Evolutionary conservation across 805 yeast genomes (phyloP), one percentile per base, ranked within the genome.

Genomic region (Candida stauntonica): DNA sequence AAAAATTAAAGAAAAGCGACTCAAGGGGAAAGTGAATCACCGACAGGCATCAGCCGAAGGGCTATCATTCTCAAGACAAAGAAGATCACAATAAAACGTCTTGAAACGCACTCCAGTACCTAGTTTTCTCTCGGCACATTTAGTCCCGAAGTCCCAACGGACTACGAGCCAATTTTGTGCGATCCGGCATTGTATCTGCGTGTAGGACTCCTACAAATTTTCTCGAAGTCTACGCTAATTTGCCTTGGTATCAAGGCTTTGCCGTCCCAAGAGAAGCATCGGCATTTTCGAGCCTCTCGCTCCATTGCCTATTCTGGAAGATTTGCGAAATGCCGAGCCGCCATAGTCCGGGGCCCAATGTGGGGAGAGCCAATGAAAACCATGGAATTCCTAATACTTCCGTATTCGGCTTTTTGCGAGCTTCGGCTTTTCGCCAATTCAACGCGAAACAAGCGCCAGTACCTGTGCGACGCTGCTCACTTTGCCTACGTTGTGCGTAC

Each of bases 331-430:
- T n/a, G n/a, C n/a, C n/a, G n/a, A n/a, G n/a, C 36, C 30, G 17
- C 18, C 17, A 12, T n/a, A 7, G 30, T 4, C 29, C 28, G 14
- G 16, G 35, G 24, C 15, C 7, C 6, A 31, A 11, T 26, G 39
- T 35, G 42, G 45, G 45, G 42, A 33, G 19, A 17, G 45, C 45
- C 45, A 41, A 41, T 41, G 19, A 18, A 7, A 7, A 17, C 8
- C 13, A 29, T 13, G 38, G 45, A 35, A 41, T 41, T 34, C 23
- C 34, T 36, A 38, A 38, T 34, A 23, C 14, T 38, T 15, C 30
- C 34, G 5, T 4, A 13, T 31, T 29, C 28, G 12, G 30, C 18
- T 14, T 8, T 11, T 24, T 20, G 30, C 21, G 18, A 30, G 35
- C 27, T n/a, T n/a, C n/a, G n/a, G n/a, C n/a, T n/a, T n/a, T n/a